These are phyloP conservation scores for Fusarium xylarioides DNA, from an alignment of 2,329 filamentous ascomycete species.

Conservation along the genomic window DNA sequence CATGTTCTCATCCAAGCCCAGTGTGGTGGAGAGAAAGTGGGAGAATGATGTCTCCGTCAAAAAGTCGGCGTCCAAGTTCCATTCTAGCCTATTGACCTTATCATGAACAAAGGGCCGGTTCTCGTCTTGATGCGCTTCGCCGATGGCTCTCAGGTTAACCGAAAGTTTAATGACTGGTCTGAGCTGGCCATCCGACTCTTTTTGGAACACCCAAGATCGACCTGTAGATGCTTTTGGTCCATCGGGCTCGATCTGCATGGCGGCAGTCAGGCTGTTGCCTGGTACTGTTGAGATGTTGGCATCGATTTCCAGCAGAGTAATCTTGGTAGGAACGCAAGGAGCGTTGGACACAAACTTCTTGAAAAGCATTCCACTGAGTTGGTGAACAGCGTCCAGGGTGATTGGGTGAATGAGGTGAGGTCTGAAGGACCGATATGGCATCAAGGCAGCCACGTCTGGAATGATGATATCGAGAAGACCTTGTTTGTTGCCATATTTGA, in stretches of 20 bases:
- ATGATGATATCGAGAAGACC: not conserved
- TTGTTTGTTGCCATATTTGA: not conserved
- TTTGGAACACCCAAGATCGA: conserved; percentile 3
- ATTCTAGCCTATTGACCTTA: not conserved
- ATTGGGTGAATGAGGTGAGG: conserved; percentile 5
- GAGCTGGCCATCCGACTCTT: not conserved
- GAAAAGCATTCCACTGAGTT: not conserved
- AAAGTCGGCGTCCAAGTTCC: not conserved
- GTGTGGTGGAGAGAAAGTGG: not conserved
- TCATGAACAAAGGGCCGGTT: not conserved
- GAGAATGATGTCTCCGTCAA: not conserved
- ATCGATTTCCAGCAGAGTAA: not conserved
- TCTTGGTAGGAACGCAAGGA: conserved; percentile 4
- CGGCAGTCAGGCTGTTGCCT: not conserved
- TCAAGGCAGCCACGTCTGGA: conserved; percentile 1
- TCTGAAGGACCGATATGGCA: conserved; percentile 2
- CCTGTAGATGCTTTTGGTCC: not conserved
- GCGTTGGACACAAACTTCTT: conserved; percentile 12
- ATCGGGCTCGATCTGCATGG: not conserved
- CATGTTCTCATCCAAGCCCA: not conserved
- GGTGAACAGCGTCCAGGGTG: not conserved
- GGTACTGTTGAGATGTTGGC: not conserved
- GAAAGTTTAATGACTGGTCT: not conserved
- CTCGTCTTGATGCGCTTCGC: not conserved
- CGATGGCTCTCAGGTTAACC: not conserved